Evolutionary conservation across 257 asterid species (phyloP).

Genomic region (Cordia subcordata): DNA sequence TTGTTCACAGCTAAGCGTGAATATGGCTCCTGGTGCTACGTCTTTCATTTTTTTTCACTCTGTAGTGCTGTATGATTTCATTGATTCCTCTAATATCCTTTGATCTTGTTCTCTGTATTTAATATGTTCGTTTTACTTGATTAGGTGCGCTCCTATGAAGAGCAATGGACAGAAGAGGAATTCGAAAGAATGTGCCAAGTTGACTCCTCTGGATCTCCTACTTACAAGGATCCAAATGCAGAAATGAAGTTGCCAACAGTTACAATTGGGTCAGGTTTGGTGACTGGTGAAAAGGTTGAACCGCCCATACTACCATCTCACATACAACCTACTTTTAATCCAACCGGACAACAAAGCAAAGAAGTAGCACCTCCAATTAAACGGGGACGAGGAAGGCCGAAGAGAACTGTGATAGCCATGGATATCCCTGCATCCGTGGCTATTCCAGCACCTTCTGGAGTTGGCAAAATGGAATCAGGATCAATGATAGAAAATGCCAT

Average conservation of each 20-base stretch:
- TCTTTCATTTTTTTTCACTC: too few species aligned
- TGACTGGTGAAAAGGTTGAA: constrained; percentile 35
- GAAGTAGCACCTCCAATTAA: constrained; percentile 64
- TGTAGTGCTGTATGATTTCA: too few species aligned
- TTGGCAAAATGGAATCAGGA: constrained; percentile 12
- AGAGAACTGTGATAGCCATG: constrained; percentile 42
- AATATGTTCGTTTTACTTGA: constrained; percentile 3
- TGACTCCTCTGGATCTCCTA: constrained; percentile 77
- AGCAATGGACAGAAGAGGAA: constrained; percentile 98
- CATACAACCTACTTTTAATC: constrained; percentile 32
- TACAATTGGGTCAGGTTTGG: constrained; percentile 24
- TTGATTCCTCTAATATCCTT: background rate
- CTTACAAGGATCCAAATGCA: constrained; percentile 41
- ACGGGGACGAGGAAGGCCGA: constrained; percentile 99
- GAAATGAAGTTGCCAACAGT: constrained; percentile 39
- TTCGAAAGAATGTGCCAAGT: constrained; percentile 89
- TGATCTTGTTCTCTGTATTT: constrained; percentile 1
- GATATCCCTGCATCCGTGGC: constrained; percentile 1
- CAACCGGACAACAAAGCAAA: constrained; percentile 28
- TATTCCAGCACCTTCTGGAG: constrained; percentile 15
- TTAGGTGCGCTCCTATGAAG: constrained; percentile 95
- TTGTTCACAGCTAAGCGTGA: background rate
- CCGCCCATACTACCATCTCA: constrained; percentile 30
- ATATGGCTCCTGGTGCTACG: background rate
- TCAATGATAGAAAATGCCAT: constrained; percentile 14